phyloP scores from a whole-genome alignment of 139 green algal genomes.

The Pleodorina starrii region DNA sequence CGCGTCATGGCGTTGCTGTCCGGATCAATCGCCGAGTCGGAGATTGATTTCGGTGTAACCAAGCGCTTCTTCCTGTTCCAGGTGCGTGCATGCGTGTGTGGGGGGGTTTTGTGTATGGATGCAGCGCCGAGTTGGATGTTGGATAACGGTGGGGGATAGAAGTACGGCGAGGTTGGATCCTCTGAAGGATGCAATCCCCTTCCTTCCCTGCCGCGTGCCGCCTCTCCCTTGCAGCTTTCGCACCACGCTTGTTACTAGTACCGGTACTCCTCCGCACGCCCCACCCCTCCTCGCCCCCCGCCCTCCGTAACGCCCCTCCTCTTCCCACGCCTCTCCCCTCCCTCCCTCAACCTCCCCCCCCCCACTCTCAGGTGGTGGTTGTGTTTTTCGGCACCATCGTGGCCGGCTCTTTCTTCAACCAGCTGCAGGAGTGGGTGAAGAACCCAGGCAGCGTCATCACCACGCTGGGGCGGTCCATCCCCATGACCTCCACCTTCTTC shows the following conservation, averaged over 20 bases:
- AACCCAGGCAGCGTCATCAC: constrained; percentile 53
- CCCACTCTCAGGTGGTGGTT: constrained; percentile 54
- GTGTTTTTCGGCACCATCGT: constrained; percentile 67
- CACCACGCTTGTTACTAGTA: too few species aligned
- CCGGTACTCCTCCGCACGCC: too few species aligned
- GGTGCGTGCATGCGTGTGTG: background rate
- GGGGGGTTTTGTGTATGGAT: too few species aligned
- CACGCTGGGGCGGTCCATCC: constrained; percentile 65
- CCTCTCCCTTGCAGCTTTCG: too few species aligned
- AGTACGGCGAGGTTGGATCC: too few species aligned
- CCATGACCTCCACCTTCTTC: constrained; percentile 69
- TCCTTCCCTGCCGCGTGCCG: too few species aligned
- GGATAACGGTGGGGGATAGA: too few species aligned
- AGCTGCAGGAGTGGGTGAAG: constrained; percentile 52
- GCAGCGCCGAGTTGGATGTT: too few species aligned
- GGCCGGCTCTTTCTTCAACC: constrained; percentile 63
- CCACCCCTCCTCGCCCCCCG: too few species aligned
- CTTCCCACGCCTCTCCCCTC: background rate
- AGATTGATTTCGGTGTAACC: constrained; percentile 60
- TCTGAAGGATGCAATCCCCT: too few species aligned
- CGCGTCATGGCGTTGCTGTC: constrained; percentile 65
- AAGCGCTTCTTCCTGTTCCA: constrained; percentile 66
- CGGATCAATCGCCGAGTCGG: constrained; percentile 58
- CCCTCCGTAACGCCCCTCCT: too few species aligned
- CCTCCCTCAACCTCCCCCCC: background rate